Conservation (phyloP, 2,329 filamentous ascomycete genomes). For the Colletotrichum camelliae region DNA sequence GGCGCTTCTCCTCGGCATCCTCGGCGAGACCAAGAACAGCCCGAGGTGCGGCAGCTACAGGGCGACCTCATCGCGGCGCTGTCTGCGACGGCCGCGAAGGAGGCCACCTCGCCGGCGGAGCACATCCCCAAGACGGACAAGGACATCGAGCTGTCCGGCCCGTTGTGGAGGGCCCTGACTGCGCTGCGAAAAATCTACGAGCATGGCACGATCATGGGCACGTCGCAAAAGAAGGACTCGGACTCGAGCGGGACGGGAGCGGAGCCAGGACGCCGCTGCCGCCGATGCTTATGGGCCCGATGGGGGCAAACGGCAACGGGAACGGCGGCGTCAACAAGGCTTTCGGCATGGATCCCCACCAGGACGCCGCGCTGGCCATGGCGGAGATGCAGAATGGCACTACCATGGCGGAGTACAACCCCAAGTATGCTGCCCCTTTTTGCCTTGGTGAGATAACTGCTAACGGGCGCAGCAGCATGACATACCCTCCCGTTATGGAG, state of each 20-base stretch:
- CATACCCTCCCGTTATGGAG: conserved; percentile 46
- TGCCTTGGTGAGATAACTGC: neutral
- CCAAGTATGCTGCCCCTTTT: neutral
- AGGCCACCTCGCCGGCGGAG: conserved; percentile 57
- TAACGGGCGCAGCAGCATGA: conserved; percentile 29
- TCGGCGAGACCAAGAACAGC: conserved; percentile 68
- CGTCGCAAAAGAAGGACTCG: conserved; percentile 51
- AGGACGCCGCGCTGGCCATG: conserved; percentile 69
- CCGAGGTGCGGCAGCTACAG: conserved; percentile 67
- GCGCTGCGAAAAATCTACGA: conserved; percentile 72
- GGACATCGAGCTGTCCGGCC: conserved; percentile 67
- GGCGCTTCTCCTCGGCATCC: conserved; percentile 66
- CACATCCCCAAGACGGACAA: conserved; percentile 61
- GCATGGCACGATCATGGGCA: conserved; percentile 62
- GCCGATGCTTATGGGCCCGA: conserved; percentile 28
- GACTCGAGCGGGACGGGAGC: conserved; percentile 49
- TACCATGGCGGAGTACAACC: conserved; percentile 32
- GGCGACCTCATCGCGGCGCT: conserved; percentile 68
- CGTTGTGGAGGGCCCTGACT: conserved; percentile 63
- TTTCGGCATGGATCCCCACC: conserved; percentile 54
- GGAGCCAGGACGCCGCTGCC: conserved; percentile 47
- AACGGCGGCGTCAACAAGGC: neutral
- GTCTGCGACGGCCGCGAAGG: conserved; percentile 68
- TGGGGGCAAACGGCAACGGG: conserved; percentile 16
- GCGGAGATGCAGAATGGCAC: conserved; percentile 67